These are phyloP conservation scores for Microcos paniculata DNA, from an alignment of 345 rosid species.

Conservation along the genomic window DNA sequence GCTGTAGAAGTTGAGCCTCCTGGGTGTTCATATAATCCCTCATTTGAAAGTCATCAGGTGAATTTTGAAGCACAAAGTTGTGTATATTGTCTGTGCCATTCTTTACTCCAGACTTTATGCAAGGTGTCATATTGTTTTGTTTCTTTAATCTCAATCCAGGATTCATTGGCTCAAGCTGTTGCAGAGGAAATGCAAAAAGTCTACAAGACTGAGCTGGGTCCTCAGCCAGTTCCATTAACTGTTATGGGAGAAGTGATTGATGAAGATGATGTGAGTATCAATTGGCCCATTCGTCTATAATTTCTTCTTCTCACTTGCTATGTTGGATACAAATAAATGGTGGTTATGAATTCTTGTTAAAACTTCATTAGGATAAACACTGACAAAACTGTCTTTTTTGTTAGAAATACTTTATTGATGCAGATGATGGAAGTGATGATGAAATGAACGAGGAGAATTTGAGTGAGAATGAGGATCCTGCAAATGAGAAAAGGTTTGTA, in stretches of 20 bases:
- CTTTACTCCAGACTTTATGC: not conserved
- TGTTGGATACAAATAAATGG: not conserved
- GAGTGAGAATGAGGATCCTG: constrained; percentile 32
- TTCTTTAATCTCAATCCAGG: constrained; percentile 41
- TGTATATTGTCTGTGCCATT: not conserved
- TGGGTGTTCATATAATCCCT: constrained; percentile 93
- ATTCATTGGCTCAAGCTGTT: constrained; percentile 87
- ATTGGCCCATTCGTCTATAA: constrained; percentile 2
- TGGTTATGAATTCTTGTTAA: not conserved
- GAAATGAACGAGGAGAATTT: constrained; percentile 37
- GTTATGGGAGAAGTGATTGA: constrained; percentile 55
- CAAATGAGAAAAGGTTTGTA: constrained; percentile 49
- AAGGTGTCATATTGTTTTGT: not conserved
- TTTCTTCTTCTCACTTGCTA: not conserved
- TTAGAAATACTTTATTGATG: constrained; percentile 80
- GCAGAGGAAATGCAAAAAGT: constrained; percentile 95
- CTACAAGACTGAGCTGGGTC: constrained; percentile 78
- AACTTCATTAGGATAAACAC: not conserved
- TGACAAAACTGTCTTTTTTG: constrained; percentile 18
- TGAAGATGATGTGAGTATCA: constrained; percentile 68
- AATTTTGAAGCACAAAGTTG: not conserved
- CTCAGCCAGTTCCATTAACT: constrained; percentile 83
- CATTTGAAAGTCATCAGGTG: constrained; percentile 82
- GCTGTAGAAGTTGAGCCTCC: constrained; percentile 94
- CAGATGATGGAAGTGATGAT: constrained; percentile 53